phyloP scores from a whole-genome alignment of 2,329 filamentous ascomycete species.

The Clonostachys sp. region DNA sequence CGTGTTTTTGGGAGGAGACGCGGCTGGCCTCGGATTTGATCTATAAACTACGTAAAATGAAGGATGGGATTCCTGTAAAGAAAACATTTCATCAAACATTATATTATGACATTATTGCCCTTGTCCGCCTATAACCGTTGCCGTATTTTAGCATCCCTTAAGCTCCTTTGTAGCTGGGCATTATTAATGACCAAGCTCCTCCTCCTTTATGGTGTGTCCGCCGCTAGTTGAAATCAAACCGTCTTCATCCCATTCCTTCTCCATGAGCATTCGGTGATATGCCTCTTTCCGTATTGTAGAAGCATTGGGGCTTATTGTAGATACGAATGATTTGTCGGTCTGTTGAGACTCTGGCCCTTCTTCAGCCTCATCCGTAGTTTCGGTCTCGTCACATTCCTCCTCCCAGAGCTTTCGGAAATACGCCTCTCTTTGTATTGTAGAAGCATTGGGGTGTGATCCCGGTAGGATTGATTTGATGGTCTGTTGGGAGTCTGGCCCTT shows the following conservation, averaged over 20 bases:
- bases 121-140: too few relatives aligned
- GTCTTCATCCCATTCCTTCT: conserved; percentile 3
- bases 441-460: conserved; percentile 6
- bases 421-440: conserved; percentile 19
- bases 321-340: conserved; percentile 7
- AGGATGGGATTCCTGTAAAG: too few relatives aligned
- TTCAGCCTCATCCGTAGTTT: too few relatives aligned
- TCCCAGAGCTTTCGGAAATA: conserved; percentile 24
- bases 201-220: conserved; percentile 21
- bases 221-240: conserved; percentile 24
- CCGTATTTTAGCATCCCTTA: too few relatives aligned
- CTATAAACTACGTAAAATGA: neutral
- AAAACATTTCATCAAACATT: too few relatives aligned
- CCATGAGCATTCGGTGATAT: conserved; percentile 23
- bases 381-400: neutral
- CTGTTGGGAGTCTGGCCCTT: conserved; percentile 1
- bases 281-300: conserved; percentile 21
- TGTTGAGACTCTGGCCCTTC: conserved; percentile 1
- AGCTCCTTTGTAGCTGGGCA: too few relatives aligned
- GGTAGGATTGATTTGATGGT: conserved; percentile 3
- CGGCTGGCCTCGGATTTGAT: conserved; percentile 1
- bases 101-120: too few relatives aligned
- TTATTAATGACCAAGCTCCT: conserved; percentile 17
- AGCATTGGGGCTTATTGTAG: conserved; percentile 6
- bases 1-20: conserved; percentile 34